These are phyloP conservation scores for Aquilaria sinensis DNA, from an alignment of 345 rosid species.

Conservation along the genomic window DNA sequence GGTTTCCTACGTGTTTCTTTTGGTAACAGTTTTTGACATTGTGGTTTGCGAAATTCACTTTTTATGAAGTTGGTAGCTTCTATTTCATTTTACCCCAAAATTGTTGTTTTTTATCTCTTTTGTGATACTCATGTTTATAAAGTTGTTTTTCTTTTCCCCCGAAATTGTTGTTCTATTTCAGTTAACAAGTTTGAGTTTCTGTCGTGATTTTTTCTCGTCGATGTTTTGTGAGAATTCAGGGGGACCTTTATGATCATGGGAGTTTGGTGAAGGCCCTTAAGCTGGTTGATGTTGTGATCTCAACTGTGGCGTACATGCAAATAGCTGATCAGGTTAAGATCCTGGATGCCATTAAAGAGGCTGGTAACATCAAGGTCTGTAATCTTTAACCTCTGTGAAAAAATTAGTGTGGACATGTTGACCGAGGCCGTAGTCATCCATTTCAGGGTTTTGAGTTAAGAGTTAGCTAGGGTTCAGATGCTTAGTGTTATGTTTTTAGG, in stretches of 20 bases:
- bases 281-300: constrained; percentile 80
- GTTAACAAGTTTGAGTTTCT: too few species aligned
- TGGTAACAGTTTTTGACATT: neutral
- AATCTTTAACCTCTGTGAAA: neutral
- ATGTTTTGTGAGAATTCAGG: constrained; percentile 22
- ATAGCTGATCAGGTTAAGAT: constrained; percentile 69
- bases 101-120: too few species aligned
- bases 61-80: too few species aligned
- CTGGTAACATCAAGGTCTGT: constrained; percentile 74
- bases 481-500: too few species aligned
- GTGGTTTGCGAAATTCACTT: too few species aligned
- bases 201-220: neutral
- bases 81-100: too few species aligned
- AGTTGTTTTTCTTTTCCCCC: too few species aligned
- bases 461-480: too few species aligned
- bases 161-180: neutral
- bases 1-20: neutral
- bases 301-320: constrained; percentile 43
- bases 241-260: constrained; percentile 56
- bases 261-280: constrained; percentile 68
- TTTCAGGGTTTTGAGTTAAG: neutral
- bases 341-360: constrained; percentile 76
- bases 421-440: neutral
- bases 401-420: too few species aligned
- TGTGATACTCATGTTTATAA: neutral